Evolutionary conservation across 2,329 filamentous ascomycete genomes (phyloP).

Genomic region (Daldinia sp.): DNA sequence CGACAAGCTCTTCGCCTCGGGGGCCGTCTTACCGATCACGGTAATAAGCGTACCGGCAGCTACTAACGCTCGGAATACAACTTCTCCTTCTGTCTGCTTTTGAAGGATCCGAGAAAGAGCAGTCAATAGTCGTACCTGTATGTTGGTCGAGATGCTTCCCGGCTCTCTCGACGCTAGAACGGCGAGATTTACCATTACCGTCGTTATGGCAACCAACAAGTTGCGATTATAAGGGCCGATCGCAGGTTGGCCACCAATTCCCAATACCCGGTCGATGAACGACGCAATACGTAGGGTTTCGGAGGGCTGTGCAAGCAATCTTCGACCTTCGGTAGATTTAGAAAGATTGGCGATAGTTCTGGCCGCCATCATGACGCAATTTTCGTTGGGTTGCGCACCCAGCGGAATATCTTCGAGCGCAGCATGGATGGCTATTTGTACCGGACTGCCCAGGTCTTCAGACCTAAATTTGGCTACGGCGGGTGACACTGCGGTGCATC

Average conservation of each 20-base stretch:
- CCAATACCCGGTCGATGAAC: slow-evolving; percentile 70
- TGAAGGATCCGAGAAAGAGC: slow-evolving; percentile 70
- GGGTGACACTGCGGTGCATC: slow-evolving; percentile 78
- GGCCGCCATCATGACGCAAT: slow-evolving; percentile 87
- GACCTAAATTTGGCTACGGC: slow-evolving; percentile 69
- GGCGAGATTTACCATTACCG: slow-evolving; percentile 83
- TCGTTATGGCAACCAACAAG: slow-evolving; percentile 81
- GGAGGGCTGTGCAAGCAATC: slow-evolving; percentile 65
- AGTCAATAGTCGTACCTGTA: slow-evolving; percentile 63
- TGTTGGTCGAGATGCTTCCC: slow-evolving; percentile 47
- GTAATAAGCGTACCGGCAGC: slow-evolving; percentile 80
- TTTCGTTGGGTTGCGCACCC: slow-evolving; percentile 68
- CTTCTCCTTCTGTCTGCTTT: slow-evolving; percentile 78
- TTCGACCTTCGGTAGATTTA: slow-evolving; percentile 74
- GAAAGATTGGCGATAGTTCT: slow-evolving; percentile 88
- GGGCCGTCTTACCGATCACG: slow-evolving; percentile 59
- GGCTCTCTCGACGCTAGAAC: slow-evolving; percentile 68
- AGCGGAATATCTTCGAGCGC: slow-evolving; percentile 59
- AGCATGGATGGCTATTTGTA: slow-evolving; percentile 60
- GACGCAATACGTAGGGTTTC: slow-evolving; percentile 65
- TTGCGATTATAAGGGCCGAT: slow-evolving; percentile 75
- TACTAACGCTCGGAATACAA: slow-evolving; percentile 82
- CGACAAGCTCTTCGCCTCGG: slow-evolving; percentile 53
- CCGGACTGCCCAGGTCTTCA: slow-evolving; percentile 62
- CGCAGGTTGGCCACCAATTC: slow-evolving; percentile 55